A percentile compares a stretch with the other conserved stretches of the same genome.
Conservation (phyloP, 495 filamentous ascomycete genomes). For the Penicillium maclennaniae region DNA sequence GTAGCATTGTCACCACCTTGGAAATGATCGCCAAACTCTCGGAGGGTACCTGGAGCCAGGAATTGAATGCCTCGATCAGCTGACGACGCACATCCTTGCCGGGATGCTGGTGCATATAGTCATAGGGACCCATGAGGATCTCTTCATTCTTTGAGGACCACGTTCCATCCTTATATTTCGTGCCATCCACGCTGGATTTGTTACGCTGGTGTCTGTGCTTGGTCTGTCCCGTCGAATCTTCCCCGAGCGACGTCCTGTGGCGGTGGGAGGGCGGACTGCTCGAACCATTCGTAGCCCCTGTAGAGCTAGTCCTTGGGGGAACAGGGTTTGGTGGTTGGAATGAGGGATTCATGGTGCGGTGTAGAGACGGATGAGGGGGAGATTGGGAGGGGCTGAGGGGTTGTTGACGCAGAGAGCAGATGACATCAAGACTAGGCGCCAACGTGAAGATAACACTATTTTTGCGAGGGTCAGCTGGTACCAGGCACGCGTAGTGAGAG, state of each 20-base stretch:
- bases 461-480: background rate
- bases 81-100: constrained; percentile 89
- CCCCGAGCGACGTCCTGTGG: constrained; percentile 45
- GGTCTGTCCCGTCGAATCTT: constrained; percentile 15
- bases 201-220: constrained; percentile 37
- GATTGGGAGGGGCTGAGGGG: constrained; percentile 10
- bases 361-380: constrained; percentile 11
- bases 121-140: constrained; percentile 80
- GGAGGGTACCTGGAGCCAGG: constrained; percentile 79
- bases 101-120: constrained; percentile 80
- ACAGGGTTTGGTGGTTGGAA: constrained; percentile 64
- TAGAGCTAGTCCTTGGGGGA: constrained; percentile 70
- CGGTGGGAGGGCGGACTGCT: constrained; percentile 27
- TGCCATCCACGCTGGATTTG: constrained; percentile 46
- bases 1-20: constrained; percentile 86
- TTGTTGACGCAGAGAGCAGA: background rate
- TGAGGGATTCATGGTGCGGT: constrained; percentile 19
- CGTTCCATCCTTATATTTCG: constrained; percentile 47
- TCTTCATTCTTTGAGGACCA: constrained; percentile 72
- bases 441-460: background rate
- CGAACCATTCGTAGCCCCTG: constrained; percentile 37
- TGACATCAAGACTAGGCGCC: constrained; percentile 9
- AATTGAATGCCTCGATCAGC: constrained; percentile 86
- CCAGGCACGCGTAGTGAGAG: background rate
- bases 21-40: constrained; percentile 78